Percentiles rank a stretch among this genome's conserved stretches.
Conservation (phyloP, 2,329 filamentous ascomycete genomes). For the Aspergillus brunneoviolaceus region DNA sequence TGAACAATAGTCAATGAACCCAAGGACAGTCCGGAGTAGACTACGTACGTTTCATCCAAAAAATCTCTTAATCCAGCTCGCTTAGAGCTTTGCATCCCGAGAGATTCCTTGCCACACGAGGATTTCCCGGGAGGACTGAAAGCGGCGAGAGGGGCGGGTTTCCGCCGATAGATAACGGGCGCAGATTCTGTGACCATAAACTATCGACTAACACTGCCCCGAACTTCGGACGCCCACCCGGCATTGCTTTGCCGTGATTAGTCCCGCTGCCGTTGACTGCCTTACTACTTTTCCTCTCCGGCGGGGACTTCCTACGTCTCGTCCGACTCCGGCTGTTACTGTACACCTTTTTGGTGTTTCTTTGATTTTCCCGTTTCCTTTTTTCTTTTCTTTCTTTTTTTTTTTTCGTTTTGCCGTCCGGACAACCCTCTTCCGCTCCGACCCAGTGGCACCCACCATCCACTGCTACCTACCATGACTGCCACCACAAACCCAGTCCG, state of each 20-base stretch:
- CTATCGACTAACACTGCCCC: conserved; percentile 36
- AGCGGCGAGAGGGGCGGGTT: conserved; percentile 14
- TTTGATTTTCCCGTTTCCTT: conserved; percentile 11
- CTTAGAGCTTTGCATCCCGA: neutral
- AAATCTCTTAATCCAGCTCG: neutral
- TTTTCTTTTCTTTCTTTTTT: conserved; percentile 10
- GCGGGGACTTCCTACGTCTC: conserved; percentile 14
- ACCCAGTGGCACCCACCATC: neutral
- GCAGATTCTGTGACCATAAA: conserved; percentile 36
- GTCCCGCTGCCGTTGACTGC: neutral
- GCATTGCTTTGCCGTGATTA: neutral
- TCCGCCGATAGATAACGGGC: conserved; percentile 32
- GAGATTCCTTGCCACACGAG: neutral
- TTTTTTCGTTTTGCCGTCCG: conserved; percentile 9
- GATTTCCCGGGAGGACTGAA: conserved; percentile 5
- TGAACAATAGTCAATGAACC: too few relatives aligned
- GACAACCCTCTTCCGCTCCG: neutral
- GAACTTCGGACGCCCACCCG: conserved; percentile 32
- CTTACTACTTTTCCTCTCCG: conserved; percentile 4
- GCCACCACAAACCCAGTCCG: conserved; percentile 15
- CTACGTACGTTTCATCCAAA: neutral
- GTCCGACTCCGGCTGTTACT: conserved; percentile 35
- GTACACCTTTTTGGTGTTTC: too few relatives aligned
- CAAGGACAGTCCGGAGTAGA: neutral
- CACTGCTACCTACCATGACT: conserved; percentile 38